Percentiles rank a stretch among this genome's conserved stretches.
Conservation (phyloP, 208 protist genomes). For the Hexamita inflata region DNA sequence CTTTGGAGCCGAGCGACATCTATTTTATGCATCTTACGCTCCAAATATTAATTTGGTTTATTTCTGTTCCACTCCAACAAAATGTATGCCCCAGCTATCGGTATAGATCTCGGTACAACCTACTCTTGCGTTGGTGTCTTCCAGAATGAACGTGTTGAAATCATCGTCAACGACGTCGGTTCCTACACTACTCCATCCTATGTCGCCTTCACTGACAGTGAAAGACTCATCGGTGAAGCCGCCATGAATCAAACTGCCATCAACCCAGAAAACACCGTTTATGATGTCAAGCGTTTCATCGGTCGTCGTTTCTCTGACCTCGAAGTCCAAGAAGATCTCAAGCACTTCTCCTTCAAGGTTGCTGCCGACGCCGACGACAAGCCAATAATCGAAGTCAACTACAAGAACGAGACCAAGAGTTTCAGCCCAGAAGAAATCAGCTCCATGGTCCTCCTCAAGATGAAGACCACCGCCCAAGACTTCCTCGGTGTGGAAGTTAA, state of each 20-base stretch:
- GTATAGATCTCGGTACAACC: slow-evolving; percentile 40
- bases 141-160: slow-evolving; percentile 42
- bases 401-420: not conserved
- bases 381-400: slow-evolving; percentile 42
- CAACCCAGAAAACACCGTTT: slow-evolving; percentile 71
- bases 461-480: not conserved
- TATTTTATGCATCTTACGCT: no score
- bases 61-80: no score
- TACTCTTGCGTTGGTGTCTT: slow-evolving; percentile 30
- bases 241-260: slow-evolving; percentile 63
- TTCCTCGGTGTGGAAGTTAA: slow-evolving; percentile 28
- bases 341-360: slow-evolving; percentile 68
- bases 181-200: slow-evolving; percentile 57
- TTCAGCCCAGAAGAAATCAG: not conserved
- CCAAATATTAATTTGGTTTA: no score
- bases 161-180: slow-evolving; percentile 62
- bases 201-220: slow-evolving; percentile 65
- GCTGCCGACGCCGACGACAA: slow-evolving; percentile 53
- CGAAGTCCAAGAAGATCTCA: slow-evolving; percentile 32
- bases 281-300: slow-evolving; percentile 72
- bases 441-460: not conserved
- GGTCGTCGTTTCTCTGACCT: slow-evolving; percentile 57
- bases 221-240: slow-evolving; percentile 59
- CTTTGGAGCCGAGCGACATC: no score
- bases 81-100: no score